Percentiles rank a stretch among this genome's conserved stretches.
phyloP scores from a whole-genome alignment of 73 alveolate genomes.

The Symbiodinium natans region DNA sequence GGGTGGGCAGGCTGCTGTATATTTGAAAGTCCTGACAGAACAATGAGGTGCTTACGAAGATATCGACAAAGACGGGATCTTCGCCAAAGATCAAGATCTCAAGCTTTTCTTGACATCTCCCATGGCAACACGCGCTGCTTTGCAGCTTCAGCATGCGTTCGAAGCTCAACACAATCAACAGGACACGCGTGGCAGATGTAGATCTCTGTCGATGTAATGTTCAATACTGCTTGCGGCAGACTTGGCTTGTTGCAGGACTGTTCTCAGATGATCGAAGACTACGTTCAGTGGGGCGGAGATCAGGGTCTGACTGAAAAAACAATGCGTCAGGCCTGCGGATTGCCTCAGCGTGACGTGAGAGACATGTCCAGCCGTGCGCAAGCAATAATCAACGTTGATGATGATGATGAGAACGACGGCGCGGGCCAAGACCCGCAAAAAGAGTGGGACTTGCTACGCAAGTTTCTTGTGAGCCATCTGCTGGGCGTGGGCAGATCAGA shows the following conservation, averaged over 20 bases:
- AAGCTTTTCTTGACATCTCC: not conserved
- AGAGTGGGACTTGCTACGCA: not conserved
- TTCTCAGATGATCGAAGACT: constrained; percentile 14
- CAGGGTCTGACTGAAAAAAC: constrained; percentile 4
- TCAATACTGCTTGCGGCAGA: not conserved
- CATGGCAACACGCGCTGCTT: constrained; percentile 1
- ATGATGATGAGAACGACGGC: not conserved
- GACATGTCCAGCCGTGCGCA: not conserved
- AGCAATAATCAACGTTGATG: not conserved
- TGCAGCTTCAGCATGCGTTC: constrained; percentile 24
- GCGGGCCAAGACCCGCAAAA: not conserved
- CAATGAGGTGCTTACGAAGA: not conserved
- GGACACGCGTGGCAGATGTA: not conserved
- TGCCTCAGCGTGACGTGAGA: constrained; percentile 21
- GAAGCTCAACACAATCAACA: not conserved
- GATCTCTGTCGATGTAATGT: not conserved
- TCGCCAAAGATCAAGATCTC: constrained; percentile 24
- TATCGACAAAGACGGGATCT: constrained; percentile 24
- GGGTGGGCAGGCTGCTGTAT: no score
- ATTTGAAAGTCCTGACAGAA: not conserved
- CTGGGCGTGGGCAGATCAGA: not conserved
- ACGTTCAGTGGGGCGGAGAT: constrained; percentile 48
- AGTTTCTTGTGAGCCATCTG: not conserved
- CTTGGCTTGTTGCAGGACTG: not conserved
- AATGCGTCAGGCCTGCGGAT: constrained; percentile 52